Conservation (phyloP, 306 rosid species). For the Rosa chinensis region DNA sequence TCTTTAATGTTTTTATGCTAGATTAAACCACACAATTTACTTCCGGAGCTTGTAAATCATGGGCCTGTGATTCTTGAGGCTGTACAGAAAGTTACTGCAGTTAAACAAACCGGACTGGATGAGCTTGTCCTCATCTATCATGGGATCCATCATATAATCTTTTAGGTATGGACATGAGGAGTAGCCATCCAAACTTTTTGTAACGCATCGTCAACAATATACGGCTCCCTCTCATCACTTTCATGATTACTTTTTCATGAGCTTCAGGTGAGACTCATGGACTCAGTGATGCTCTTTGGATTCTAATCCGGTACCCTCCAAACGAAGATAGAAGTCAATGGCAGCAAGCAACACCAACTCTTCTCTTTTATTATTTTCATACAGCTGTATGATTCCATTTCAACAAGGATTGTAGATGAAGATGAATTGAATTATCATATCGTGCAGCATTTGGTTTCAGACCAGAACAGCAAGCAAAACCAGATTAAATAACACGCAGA, state of each 20-base stretch:
- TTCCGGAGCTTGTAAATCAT: too few species aligned
- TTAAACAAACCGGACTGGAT: not conserved
- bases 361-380: not conserved
- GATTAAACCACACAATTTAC: too few species aligned
- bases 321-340: not conserved
- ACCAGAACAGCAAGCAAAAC: too few species aligned
- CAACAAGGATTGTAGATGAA: not conserved
- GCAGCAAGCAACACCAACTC: not conserved
- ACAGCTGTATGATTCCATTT: not conserved
- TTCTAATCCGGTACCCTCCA: not conserved
- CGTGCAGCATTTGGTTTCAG: not conserved
- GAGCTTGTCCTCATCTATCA: not conserved
- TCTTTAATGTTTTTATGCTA: too few species aligned
- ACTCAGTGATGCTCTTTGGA: not conserved
- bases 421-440: not conserved
- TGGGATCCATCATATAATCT: not conserved
- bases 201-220: not conserved
- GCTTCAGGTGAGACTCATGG: constrained; percentile 6
- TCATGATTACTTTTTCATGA: not conserved
- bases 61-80: not conserved
- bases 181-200: not conserved
- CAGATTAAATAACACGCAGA: not conserved
- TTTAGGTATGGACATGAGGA: not conserved
- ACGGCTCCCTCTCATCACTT: not conserved
- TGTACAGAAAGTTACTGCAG: not conserved